Evolutionary conservation across 2,329 filamentous ascomycete species (phyloP).

Genomic region (Monilinia vaccinii-corymbosi): DNA sequence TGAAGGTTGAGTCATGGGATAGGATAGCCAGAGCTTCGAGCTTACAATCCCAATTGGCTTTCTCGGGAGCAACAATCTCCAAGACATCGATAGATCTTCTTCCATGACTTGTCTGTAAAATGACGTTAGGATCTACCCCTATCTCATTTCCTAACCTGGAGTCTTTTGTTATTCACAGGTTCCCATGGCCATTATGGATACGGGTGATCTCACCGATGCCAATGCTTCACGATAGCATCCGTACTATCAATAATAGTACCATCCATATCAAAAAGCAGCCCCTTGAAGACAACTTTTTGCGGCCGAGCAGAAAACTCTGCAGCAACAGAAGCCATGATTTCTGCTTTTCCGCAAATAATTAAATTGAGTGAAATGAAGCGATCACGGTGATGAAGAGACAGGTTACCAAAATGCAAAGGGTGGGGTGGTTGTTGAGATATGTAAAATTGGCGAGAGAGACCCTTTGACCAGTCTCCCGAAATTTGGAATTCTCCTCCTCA

Average conservation of each 20-base stretch:
- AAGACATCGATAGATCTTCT: conserved; percentile 82
- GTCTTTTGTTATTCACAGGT: not conserved
- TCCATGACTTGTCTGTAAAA: conserved; percentile 86
- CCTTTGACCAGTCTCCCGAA: not conserved
- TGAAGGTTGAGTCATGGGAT: not conserved
- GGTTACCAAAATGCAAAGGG: conserved; percentile 18
- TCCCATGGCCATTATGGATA: not conserved
- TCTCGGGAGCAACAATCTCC: conserved; percentile 67
- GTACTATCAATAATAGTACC: conserved; percentile 80
- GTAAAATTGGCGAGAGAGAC: conserved; percentile 11
- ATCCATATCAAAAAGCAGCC: conserved; percentile 54
- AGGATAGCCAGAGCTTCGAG: conserved; percentile 20
- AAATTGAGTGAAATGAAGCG: not conserved
- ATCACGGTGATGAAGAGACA: conserved; percentile 10
- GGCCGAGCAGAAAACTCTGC: conserved; percentile 18
- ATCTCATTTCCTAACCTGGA: conserved; percentile 73
- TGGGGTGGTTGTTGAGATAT: conserved; percentile 21
- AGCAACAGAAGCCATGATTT: conserved; percentile 21
- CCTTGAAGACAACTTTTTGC: conserved; percentile 21
- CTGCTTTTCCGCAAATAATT: not conserved
- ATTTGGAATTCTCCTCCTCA: conserved; percentile 4
- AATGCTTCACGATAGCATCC: conserved; percentile 66
- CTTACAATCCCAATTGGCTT: conserved; percentile 90
- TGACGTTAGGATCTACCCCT: conserved; percentile 72
- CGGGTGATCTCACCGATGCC: conserved; percentile 40